Evolutionary conservation across 257 asterid genomes (phyloP).

Genomic region (Salvia rosmarinus): DNA sequence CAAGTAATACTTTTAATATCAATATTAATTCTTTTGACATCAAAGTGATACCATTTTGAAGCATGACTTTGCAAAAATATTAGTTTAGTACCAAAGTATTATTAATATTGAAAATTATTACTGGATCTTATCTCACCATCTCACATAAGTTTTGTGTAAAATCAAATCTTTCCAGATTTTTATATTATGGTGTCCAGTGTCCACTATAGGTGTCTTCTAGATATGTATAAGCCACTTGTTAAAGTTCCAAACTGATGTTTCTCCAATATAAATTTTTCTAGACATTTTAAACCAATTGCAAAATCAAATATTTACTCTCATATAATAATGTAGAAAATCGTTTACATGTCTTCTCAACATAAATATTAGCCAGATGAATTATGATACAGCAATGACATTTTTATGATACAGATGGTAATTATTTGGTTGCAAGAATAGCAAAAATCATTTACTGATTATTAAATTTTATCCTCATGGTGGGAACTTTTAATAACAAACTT

Average conservation of each 20-base stretch:
- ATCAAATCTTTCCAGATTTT: background rate
- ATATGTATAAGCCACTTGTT: background rate
- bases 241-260: background rate
- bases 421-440: background rate
- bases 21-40: background rate
- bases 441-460: background rate
- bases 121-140: background rate
- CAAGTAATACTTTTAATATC: background rate
- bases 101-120: background rate
- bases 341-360: conserved; percentile 1
- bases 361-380: background rate
- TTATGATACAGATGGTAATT: background rate
- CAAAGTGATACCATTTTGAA: background rate
- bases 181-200: background rate
- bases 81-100: background rate
- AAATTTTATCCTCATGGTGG: background rate
- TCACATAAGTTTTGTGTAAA: background rate
- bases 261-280: background rate
- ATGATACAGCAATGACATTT: background rate
- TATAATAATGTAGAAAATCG: background rate
- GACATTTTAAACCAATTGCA: background rate
- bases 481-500: background rate
- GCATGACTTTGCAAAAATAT: background rate
- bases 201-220: background rate
- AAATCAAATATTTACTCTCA: conserved; percentile 5